A percentile compares a stretch with the other conserved stretches of the same genome.
These are phyloP conservation scores for Camelina sativa DNA, from an alignment of 345 rosid genomes.

Conservation along the genomic window DNA sequence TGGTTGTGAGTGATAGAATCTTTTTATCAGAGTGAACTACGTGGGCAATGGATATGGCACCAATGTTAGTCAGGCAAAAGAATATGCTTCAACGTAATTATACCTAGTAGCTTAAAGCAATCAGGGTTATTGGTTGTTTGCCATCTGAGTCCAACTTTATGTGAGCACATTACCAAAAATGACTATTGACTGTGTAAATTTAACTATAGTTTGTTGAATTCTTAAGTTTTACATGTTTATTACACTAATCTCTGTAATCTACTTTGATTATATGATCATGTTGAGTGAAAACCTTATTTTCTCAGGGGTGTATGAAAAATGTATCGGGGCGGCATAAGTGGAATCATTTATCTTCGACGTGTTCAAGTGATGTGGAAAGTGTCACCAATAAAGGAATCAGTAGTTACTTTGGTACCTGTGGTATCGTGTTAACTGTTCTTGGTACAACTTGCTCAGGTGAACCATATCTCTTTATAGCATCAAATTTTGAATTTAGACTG, in stretches of 20 bases:
- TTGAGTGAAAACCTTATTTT: slow-evolving; percentile 3
- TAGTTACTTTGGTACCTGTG: slow-evolving; percentile 2
- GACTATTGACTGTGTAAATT: slow-evolving; percentile 10
- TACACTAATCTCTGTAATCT: neutral
- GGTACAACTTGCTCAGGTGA: slow-evolving; percentile 1
- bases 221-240: neutral
- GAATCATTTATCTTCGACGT: slow-evolving; percentile 6
- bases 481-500: neutral
- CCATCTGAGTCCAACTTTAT: slow-evolving; percentile 26
- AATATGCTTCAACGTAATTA: slow-evolving; percentile 8
- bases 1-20: slow-evolving; percentile 33
- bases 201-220: neutral
- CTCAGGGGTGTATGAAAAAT: slow-evolving; percentile 17
- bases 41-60: neutral
- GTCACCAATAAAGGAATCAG: slow-evolving; percentile 9
- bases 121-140: slow-evolving; percentile 4
- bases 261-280: neutral
- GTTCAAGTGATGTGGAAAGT: slow-evolving; percentile 1
- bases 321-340: neutral
- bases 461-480: slow-evolving; percentile 8
- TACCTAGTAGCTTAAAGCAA: neutral
- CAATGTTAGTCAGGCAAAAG: slow-evolving; percentile 17
- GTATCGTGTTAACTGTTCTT: slow-evolving; percentile 24
- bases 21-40: slow-evolving; percentile 23
- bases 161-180: slow-evolving; percentile 18